Conservation (phyloP, 2,329 filamentous ascomycete genomes). For the Ploettnerulaceae sp. region DNA sequence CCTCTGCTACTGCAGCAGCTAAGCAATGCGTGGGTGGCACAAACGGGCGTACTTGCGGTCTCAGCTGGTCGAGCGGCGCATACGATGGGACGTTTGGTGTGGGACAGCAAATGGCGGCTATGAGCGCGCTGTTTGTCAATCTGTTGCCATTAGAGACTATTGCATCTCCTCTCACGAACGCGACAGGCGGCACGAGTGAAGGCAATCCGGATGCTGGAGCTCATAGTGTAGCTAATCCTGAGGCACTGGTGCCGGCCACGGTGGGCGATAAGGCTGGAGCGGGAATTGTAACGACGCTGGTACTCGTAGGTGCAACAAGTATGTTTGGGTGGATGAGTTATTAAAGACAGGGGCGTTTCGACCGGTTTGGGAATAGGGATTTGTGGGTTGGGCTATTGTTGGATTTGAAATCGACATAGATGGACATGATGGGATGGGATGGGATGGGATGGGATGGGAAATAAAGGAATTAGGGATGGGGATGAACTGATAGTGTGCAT, state of each 20-base stretch:
- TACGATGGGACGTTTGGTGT: conserved; percentile 45
- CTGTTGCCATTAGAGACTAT: conserved; percentile 35
- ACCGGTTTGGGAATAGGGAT: too few species aligned
- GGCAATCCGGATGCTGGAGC: conserved; percentile 29
- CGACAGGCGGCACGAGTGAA: conserved; percentile 37
- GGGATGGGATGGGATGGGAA: too few species aligned
- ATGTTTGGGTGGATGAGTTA: conserved; percentile 37
- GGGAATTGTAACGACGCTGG: conserved; percentile 38
- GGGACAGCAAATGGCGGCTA: conserved; percentile 63
- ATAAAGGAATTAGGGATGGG: too few species aligned
- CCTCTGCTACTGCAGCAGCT: conserved; percentile 52
- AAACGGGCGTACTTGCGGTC: conserved; percentile 57
- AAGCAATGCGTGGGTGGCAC: conserved; percentile 54
- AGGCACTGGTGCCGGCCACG: conserved; percentile 29
- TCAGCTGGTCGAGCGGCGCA: conserved; percentile 50
- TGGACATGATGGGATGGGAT: too few species aligned
- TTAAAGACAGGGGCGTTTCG: conserved; percentile 1
- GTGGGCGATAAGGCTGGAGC: conserved; percentile 40
- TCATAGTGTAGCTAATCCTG: conserved; percentile 17
- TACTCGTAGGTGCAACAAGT: conserved; percentile 28
- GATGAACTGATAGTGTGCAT: too few species aligned
- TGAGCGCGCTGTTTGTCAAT: conserved; percentile 47
- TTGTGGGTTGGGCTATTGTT: too few species aligned
- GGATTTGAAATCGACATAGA: too few species aligned
- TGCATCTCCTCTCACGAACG: conserved; percentile 29